Evolutionary conservation across 164 flowering plant species (phyloP).

Genomic region (Tinospora cordifolia): DNA sequence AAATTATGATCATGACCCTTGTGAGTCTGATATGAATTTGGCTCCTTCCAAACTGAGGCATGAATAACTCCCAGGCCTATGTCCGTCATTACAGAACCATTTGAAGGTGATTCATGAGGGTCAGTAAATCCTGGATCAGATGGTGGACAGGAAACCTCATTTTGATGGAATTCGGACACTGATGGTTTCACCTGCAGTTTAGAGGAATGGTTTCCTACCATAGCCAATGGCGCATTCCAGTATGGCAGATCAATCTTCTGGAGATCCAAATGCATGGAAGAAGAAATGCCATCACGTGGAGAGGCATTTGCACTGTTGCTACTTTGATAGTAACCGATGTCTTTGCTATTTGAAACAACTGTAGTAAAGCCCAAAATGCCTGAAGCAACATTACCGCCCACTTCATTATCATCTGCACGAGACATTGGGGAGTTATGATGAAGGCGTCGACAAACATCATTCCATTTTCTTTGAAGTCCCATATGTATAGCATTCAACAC

Average conservation of each 20-base stretch:
- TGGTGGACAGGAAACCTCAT: conserved; percentile 13
- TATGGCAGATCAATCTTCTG: conserved; percentile 13
- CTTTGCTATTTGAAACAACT: conserved; percentile 19
- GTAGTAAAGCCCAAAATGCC: conserved; percentile 33
- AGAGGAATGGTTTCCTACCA: conserved; percentile 19
- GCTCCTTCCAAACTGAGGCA: conserved; percentile 20
- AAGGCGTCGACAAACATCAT: conserved; percentile 43
- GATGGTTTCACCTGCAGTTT: conserved; percentile 21
- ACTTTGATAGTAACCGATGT: conserved; percentile 10
- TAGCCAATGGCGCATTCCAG: conserved; percentile 4
- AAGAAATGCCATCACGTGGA: conserved; percentile 17
- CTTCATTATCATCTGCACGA: conserved; percentile 17
- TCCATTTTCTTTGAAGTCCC: conserved; percentile 61
- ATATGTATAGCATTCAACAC: conserved; percentile 32
- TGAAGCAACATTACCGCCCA: too few species aligned
- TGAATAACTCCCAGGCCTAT: conserved; percentile 42
- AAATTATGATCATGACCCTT: conserved; percentile 18
- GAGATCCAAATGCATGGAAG: conserved; percentile 19
- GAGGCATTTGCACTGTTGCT: conserved; percentile 20
- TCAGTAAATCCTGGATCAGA: conserved; percentile 14
- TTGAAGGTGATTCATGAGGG: conserved; percentile 30
- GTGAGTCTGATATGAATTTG: conserved; percentile 11
- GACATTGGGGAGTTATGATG: conserved; percentile 25
- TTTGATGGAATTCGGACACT: conserved; percentile 23
- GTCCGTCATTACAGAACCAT: conserved; percentile 61